phyloP scores from a whole-genome alignment of 208 protist genomes.

The Phytomonas sp. region DNA sequence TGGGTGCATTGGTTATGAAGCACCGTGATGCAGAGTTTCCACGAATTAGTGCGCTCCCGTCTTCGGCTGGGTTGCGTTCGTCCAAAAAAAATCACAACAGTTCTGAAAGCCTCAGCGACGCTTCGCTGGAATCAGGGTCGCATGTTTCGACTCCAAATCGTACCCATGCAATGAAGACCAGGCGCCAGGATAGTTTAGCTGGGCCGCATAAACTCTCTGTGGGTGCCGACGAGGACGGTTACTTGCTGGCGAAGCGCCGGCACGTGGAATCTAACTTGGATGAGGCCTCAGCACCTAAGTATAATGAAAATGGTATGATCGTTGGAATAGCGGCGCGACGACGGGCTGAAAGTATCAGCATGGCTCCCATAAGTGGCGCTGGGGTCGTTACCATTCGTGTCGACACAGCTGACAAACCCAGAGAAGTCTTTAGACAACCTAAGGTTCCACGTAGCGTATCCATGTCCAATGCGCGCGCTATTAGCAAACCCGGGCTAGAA shows the following conservation, averaged over 20 bases:
- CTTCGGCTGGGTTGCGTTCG: constrained; percentile 8
- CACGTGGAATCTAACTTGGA: neutral
- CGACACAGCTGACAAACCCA: constrained; percentile 48
- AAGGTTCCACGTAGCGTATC: constrained; percentile 45
- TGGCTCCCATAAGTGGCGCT: constrained; percentile 8
- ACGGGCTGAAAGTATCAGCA: constrained; percentile 47
- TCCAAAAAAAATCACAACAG: neutral
- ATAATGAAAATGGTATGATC: constrained; percentile 50
- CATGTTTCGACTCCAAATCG: no score
- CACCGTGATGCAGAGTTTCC: constrained; percentile 67
- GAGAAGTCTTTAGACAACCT: constrained; percentile 40
- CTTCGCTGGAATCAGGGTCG: no score
- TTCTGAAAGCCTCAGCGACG: constrained; percentile 9
- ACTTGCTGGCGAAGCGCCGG: constrained; percentile 5
- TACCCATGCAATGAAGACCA: no score
- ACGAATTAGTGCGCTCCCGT: constrained; percentile 16
- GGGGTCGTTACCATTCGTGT: constrained; percentile 61
- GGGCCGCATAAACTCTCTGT: no score
- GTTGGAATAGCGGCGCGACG: constrained; percentile 70
- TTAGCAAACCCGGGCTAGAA: neutral
- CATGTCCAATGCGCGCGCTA: constrained; percentile 13
- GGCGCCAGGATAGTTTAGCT: no score
- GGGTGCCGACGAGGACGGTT: no score
- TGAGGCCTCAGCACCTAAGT: constrained; percentile 15
- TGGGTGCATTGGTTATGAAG: constrained; percentile 37